phyloP scores from a whole-genome alignment of 768 basidiomycete species.

The Xerocomellus amylosporus region DNA sequence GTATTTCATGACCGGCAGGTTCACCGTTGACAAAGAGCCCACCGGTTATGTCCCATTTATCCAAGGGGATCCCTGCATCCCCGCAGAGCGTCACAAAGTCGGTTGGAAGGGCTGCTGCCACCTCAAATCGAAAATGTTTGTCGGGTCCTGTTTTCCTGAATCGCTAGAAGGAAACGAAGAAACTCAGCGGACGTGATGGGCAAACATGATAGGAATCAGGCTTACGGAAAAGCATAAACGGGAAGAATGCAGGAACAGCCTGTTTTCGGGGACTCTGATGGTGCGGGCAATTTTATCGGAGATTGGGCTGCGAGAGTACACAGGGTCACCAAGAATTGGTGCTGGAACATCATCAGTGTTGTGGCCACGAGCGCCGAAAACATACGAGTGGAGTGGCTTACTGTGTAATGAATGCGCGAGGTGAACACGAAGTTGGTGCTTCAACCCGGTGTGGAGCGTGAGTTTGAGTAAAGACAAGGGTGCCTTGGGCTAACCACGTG shows the following conservation, averaged over 20 bases:
- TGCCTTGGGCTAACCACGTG: conserved; percentile 31
- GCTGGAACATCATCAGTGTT: conserved; percentile 37
- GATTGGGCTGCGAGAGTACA: conserved; percentile 43
- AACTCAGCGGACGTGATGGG: neutral
- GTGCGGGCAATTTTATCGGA: conserved; percentile 30
- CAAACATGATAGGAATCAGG: neutral
- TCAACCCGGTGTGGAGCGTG: conserved; percentile 57
- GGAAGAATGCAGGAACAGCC: conserved; percentile 62
- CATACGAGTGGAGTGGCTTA: conserved; percentile 22
- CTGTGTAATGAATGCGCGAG: conserved; percentile 50
- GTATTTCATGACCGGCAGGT: conserved; percentile 33
- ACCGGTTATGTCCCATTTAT: conserved; percentile 37
- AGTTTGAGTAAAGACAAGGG: conserved; percentile 59
- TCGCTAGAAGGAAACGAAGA: conserved; percentile 35
- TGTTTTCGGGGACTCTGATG: conserved; percentile 39
- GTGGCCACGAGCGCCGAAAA: neutral
- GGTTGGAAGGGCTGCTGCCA: conserved; percentile 56
- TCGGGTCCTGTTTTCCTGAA: conserved; percentile 43
- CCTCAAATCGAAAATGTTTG: conserved; percentile 49
- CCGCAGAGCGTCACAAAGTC: conserved; percentile 54
- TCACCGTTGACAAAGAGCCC: conserved; percentile 48
- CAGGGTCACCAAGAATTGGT: conserved; percentile 62
- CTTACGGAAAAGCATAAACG: conserved; percentile 56
- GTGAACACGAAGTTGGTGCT: conserved; percentile 72
- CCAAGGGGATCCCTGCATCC: conserved; percentile 43